Conservation (phyloP, 495 filamentous ascomycete genomes). For the Daldinia grandis region DNA sequence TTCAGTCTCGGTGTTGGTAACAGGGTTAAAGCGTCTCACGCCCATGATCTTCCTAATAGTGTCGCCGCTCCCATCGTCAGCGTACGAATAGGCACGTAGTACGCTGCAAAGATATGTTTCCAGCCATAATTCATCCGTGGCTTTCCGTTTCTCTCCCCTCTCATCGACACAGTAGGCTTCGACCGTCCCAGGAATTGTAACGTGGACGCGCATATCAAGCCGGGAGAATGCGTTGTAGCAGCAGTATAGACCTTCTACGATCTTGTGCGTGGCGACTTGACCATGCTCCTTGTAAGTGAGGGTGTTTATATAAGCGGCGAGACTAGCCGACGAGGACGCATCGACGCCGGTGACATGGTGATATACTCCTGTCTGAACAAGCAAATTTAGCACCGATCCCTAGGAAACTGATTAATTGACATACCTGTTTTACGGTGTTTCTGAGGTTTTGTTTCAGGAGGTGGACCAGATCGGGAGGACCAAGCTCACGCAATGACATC, state of each 20-base stretch:
- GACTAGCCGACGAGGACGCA: slow-evolving; percentile 94
- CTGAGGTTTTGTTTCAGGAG: slow-evolving; percentile 84
- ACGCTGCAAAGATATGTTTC: slow-evolving; percentile 97
- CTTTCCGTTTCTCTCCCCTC: slow-evolving; percentile 88
- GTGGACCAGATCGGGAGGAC: slow-evolving; percentile 94
- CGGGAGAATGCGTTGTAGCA: slow-evolving; percentile 99
- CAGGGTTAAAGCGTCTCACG: slow-evolving; percentile 93
- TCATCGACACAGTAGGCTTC: slow-evolving; percentile 98
- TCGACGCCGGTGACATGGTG: slow-evolving; percentile 98
- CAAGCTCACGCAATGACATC: slow-evolving; percentile 84
- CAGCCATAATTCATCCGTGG: slow-evolving; percentile 92
- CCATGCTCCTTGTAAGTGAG: slow-evolving; percentile 88
- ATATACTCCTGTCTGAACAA: slow-evolving; percentile 81
- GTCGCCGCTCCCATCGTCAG: slow-evolving; percentile 91
- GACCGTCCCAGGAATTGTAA: slow-evolving; percentile 92
- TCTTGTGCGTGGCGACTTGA: slow-evolving; percentile 79
- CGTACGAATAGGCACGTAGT: slow-evolving; percentile 91
- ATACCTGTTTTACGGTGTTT: slow-evolving; percentile 69
- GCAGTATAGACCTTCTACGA: slow-evolving; percentile 92
- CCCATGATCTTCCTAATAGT: slow-evolving; percentile 93
- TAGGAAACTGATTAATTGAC: slow-evolving; percentile 18
- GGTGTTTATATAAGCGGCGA: slow-evolving; percentile 98
- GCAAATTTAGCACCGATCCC: slow-evolving; percentile 31
- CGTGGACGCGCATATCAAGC: slow-evolving; percentile 97
- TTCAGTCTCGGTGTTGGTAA: slow-evolving; percentile 95